Base-by-base conservation (phyloP, 1,284 basidiomycete species). In the Rhodofomes roseus region DNA sequence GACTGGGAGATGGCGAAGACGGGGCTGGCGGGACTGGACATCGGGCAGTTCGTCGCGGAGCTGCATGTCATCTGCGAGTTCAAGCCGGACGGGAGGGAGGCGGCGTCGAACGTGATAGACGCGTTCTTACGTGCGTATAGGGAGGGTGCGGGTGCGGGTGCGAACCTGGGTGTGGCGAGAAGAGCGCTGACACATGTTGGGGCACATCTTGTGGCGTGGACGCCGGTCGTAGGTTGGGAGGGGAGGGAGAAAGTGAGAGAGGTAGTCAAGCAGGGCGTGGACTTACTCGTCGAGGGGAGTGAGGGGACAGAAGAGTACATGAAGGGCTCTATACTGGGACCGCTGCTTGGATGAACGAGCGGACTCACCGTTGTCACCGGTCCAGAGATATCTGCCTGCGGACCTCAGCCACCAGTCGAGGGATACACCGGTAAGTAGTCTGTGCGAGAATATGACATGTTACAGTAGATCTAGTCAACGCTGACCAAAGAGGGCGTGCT, bases 11-110 rank as follows among this genome's bases (percentile, higher is more conserved):
- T 84, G 20, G 68, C 75, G 27, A 84, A 79, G 68, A 73, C 80
- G 0, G 84, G 86, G 14, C 55, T 82, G 34, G 73, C 76, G 6
- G 83, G 78, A 16, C 60, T 82, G 16, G 86, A 87, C 59, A 66
- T 87, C 3, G 85, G 83, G 1, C 85, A 88, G 65, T 79, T 86
- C 60, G 78, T 76, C 57, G 85, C 83, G 8, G 86, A 88, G 68
- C 66, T 87, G 60, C 72, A 79, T 65, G 71, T 76, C 18, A 65
- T 85, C 55, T 70, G 75, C 39, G 69, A 74, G 39, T 85, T 85
- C 70, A 63, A 78, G 59, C 75, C 77, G 4, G 66, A 67, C 1
- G 75, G 74, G 57, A 64, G 63, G 36, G 72, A 73, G 18, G 66
- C 74, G 1, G 73, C 74, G 5, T 66, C 70, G 20, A 65, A 66